A percentile compares a stretch with the other conserved stretches of the same genome.
Conservation (phyloP, 2,329 filamentous ascomycete genomes). For the Chaetoscypha palmicola region DNA sequence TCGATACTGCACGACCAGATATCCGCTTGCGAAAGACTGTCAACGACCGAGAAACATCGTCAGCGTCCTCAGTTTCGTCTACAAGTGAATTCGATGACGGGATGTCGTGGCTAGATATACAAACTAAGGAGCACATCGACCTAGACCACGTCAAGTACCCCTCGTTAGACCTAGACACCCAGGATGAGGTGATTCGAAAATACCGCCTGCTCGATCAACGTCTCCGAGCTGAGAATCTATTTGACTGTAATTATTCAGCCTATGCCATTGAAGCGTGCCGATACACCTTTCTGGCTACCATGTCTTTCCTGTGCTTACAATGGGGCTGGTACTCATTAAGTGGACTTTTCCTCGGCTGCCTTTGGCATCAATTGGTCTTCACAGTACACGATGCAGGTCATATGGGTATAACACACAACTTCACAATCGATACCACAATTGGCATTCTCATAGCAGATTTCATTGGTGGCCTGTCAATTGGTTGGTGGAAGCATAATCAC, state of each 20-base stretch:
- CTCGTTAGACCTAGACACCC: slow-evolving; percentile 62
- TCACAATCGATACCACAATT: slow-evolving; percentile 73
- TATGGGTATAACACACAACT: slow-evolving; percentile 94
- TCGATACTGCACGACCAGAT: slow-evolving; percentile 22
- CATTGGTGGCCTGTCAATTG: slow-evolving; percentile 78
- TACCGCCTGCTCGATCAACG: slow-evolving; percentile 72
- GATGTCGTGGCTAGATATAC: slow-evolving; percentile 62
- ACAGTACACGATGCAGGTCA: slow-evolving; percentile 92
- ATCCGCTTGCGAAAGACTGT: slow-evolving; percentile 18
- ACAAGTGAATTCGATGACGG: slow-evolving; percentile 45
- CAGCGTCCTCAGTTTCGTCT: slow-evolving; percentile 51
- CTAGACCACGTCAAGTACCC: slow-evolving; percentile 79
- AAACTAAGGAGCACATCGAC: slow-evolving; percentile 67
- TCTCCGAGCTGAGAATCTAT: slow-evolving; percentile 69
- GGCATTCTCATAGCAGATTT: slow-evolving; percentile 89
- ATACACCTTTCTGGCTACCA: slow-evolving; percentile 59
- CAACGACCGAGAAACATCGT: slow-evolving; percentile 25
- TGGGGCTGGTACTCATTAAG: slow-evolving; percentile 62
- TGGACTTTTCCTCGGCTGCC: slow-evolving; percentile 66
- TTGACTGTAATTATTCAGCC: slow-evolving; percentile 73
- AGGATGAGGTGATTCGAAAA: slow-evolving; percentile 68
- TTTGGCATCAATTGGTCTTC: slow-evolving; percentile 96
- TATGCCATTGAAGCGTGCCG: slow-evolving; percentile 70
- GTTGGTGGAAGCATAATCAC: slow-evolving; percentile 97
- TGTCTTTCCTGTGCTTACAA: slow-evolving; percentile 55